A percentile compares a stretch with the other conserved stretches of the same genome.
These are phyloP conservation scores for Collybia sp. DNA, from an alignment of 768 basidiomycete genomes.

Conservation along the genomic window DNA sequence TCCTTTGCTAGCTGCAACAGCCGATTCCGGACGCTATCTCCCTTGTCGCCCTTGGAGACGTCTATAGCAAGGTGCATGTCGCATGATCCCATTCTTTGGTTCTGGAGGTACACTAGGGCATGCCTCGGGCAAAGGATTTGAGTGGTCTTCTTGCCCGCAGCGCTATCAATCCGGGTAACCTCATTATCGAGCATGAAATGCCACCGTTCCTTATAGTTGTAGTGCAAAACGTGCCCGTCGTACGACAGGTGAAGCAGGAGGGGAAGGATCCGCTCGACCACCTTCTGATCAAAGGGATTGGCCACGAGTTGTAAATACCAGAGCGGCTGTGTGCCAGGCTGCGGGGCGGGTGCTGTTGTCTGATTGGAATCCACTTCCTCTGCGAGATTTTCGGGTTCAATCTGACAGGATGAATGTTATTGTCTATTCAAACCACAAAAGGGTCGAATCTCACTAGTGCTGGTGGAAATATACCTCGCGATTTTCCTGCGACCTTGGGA, in stretches of 20 bases:
- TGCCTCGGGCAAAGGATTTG: constrained; percentile 42
- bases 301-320: constrained; percentile 55
- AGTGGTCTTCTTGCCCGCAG: constrained; percentile 36
- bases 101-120: constrained; percentile 38
- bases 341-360: neutral
- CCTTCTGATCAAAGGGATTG: constrained; percentile 34
- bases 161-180: constrained; percentile 37
- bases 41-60: constrained; percentile 39
- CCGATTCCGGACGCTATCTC: constrained; percentile 22
- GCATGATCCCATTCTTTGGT: constrained; percentile 33
- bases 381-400: too few species aligned
- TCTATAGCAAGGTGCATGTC: constrained; percentile 40
- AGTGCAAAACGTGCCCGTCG: constrained; percentile 56
- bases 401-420: too few species aligned
- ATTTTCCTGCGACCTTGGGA: constrained; percentile 72
- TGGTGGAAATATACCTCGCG: constrained; percentile 48
- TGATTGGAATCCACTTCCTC: neutral
- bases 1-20: constrained; percentile 38
- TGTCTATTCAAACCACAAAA: too few species aligned
- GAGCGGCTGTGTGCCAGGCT: constrained; percentile 28
- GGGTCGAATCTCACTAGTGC: constrained; percentile 15
- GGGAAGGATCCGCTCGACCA: constrained; percentile 56
- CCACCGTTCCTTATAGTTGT: constrained; percentile 59
- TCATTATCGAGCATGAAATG: constrained; percentile 38
- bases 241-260: constrained; percentile 61